Conservation (phyloP, 306 rosid genomes). For the Malus domestica region DNA sequence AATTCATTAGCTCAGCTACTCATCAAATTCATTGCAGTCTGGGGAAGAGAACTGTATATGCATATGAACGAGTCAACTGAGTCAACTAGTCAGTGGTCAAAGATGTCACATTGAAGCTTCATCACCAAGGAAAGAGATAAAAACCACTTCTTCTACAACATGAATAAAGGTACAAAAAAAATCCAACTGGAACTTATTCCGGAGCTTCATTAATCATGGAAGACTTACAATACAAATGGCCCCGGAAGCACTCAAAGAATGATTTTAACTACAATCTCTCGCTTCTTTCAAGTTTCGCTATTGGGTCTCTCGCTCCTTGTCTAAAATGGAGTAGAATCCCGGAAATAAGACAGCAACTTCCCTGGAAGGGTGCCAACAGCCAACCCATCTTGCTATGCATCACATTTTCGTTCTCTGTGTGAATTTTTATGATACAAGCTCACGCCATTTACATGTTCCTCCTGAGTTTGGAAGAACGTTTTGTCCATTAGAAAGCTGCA, state of each 20-base stretch:
- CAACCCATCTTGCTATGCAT: slow-evolving; percentile 1
- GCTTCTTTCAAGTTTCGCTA: slow-evolving; percentile 4
- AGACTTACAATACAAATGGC: slow-evolving; percentile 16
- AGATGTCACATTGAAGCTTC: neutral
- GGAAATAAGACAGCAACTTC: neutral
- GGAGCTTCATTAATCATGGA: slow-evolving; percentile 18
- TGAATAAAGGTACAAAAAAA: neutral
- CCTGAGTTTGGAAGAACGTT: slow-evolving; percentile 23
- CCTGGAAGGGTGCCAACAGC: neutral
- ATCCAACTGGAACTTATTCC: slow-evolving; percentile 2
- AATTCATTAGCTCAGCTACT: neutral
- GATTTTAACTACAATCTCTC: slow-evolving; percentile 1
- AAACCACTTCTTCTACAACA: neutral
- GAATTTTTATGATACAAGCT: slow-evolving; percentile 10
- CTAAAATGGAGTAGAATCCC: slow-evolving; percentile 39
- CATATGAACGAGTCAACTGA: neutral
- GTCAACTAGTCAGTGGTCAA: neutral
- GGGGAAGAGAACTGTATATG: neutral
- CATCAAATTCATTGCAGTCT: neutral
- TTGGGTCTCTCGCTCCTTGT: slow-evolving; percentile 24
- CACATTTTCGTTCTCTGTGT: slow-evolving; percentile 5
- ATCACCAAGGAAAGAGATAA: neutral
- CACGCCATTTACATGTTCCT: slow-evolving; percentile 13
- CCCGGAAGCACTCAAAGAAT: slow-evolving; percentile 21
- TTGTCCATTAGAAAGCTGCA: slow-evolving; percentile 29